Evolutionary conservation across 164 flowering plant genomes (phyloP).

Genomic region (Vitis labrusca): DNA sequence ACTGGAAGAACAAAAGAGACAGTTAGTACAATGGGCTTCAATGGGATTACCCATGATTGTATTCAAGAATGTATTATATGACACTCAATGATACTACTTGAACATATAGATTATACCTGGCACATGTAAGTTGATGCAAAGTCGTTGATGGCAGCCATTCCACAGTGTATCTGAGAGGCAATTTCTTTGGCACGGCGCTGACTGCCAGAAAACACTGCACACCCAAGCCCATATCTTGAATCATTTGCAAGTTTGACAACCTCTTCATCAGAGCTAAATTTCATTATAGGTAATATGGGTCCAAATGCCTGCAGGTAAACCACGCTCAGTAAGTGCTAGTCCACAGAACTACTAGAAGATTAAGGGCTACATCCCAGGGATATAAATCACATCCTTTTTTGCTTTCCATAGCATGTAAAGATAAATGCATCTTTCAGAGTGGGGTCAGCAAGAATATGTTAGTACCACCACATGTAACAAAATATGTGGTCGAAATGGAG

Average conservation of each 20-base stretch:
- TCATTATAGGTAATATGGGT: conserved; percentile 98
- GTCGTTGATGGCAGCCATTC: conserved; percentile 92
- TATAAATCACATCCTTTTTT: background rate
- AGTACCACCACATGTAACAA: no score
- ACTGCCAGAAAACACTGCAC: conserved; percentile 96
- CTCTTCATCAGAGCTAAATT: conserved; percentile 86
- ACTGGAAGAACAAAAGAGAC: conserved; percentile 42
- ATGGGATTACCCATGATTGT: no score
- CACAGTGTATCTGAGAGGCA: conserved; percentile 84
- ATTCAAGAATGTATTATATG: no score
- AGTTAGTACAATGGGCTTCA: background rate
- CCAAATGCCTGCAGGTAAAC: conserved; percentile 74
- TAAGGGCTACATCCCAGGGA: background rate
- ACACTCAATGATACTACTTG: no score
- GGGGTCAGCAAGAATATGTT: no score
- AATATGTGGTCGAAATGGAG: no score
- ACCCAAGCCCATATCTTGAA: conserved; percentile 87
- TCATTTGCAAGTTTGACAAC: conserved; percentile 83
- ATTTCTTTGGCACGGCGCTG: conserved; percentile 72
- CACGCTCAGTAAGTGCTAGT: background rate
- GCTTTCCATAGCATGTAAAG: no score
- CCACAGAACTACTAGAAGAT: background rate
- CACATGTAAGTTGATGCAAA: conserved; percentile 95
- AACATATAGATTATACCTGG: conserved; percentile 52
- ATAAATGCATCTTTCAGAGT: no score